These are phyloP conservation scores for Schizochytrium sp. DNA, from an alignment of 108 stramenopile genomes.

Conservation along the genomic window DNA sequence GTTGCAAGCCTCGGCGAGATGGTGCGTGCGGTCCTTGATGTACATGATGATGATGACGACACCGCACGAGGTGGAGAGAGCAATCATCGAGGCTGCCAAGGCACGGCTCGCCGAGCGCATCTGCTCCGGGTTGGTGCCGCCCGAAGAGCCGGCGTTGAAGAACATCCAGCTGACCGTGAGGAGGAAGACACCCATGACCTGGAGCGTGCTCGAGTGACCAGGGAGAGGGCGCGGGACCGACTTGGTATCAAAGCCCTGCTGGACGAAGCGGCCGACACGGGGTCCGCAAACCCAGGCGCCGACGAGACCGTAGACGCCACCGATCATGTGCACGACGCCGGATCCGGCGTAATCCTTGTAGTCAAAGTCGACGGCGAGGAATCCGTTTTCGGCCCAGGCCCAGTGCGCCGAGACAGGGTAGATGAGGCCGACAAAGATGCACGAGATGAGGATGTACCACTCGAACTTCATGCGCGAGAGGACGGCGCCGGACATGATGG, in stretches of 20 bases:
- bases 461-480: constrained; percentile 31
- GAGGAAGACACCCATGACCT: constrained; percentile 73
- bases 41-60: background rate
- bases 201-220: constrained; percentile 62
- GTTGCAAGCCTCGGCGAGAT: constrained; percentile 21
- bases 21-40: constrained; percentile 8
- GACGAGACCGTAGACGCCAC: constrained; percentile 34
- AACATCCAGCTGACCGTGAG: constrained; percentile 90
- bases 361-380: background rate
- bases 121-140: constrained; percentile 35
- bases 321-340: constrained; percentile 35
- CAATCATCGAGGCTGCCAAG: background rate
- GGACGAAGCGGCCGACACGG: constrained; percentile 32
- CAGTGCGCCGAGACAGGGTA: constrained; percentile 34
- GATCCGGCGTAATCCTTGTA: background rate
- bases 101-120: background rate
- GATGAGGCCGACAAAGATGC: constrained; percentile 26
- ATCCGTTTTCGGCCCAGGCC: constrained; percentile 20
- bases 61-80: background rate
- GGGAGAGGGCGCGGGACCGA: background rate
- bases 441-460: constrained; percentile 14
- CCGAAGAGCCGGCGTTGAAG: constrained; percentile 76
- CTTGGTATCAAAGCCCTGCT: background rate
- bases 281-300: constrained; percentile 34
- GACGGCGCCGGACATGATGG: constrained; percentile 36